Evolutionary conservation across 2,329 filamentous ascomycete species (phyloP).

Genomic region (Cadophora sp.): DNA sequence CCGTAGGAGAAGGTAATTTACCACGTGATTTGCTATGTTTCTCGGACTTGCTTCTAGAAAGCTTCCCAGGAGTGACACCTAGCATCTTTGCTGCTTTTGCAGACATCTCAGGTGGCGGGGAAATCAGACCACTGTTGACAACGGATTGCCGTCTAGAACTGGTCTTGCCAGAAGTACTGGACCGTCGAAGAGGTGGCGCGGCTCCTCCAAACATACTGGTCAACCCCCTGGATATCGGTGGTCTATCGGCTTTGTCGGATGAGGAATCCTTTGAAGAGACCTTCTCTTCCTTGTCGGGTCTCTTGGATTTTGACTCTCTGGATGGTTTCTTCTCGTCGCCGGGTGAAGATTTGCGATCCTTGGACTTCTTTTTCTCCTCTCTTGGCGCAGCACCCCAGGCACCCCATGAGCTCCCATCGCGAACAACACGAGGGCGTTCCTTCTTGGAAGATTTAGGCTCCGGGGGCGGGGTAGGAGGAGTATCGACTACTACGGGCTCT

Average conservation of each 20-base stretch:
- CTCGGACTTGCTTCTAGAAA: slow-evolving; percentile 55
- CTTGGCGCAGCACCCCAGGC: slow-evolving; percentile 69
- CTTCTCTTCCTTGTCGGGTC: slow-evolving; percentile 68
- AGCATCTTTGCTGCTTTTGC: slow-evolving; percentile 82
- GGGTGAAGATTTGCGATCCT: slow-evolving; percentile 41
- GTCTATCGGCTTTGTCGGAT: slow-evolving; percentile 62
- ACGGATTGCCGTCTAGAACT: slow-evolving; percentile 73
- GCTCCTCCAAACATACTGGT: slow-evolving; percentile 72
- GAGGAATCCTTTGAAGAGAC: slow-evolving; percentile 71
- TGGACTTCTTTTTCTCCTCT: slow-evolving; percentile 48
- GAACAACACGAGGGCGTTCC: slow-evolving; percentile 78
- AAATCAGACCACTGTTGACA: slow-evolving; percentile 70
- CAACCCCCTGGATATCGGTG: slow-evolving; percentile 53
- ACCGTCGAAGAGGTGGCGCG: slow-evolving; percentile 68
- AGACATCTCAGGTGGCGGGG: slow-evolving; percentile 72
- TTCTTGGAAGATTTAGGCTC: slow-evolving; percentile 66
- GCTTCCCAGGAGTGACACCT: slow-evolving; percentile 60
- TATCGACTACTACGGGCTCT: slow-evolving; percentile 17
- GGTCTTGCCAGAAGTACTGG: slow-evolving; percentile 60
- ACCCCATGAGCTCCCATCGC: slow-evolving; percentile 74
- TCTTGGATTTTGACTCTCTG: slow-evolving; percentile 62
- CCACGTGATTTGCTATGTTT: slow-evolving; percentile 55
- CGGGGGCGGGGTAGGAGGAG: slow-evolving; percentile 48
- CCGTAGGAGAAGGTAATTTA: slow-evolving; percentile 35
- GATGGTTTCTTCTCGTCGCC: slow-evolving; percentile 48